These are phyloP conservation scores for Gryganskiella cystojenkinii DNA, from an alignment of 192 early-diverging fungal species.

Conservation along the genomic window DNA sequence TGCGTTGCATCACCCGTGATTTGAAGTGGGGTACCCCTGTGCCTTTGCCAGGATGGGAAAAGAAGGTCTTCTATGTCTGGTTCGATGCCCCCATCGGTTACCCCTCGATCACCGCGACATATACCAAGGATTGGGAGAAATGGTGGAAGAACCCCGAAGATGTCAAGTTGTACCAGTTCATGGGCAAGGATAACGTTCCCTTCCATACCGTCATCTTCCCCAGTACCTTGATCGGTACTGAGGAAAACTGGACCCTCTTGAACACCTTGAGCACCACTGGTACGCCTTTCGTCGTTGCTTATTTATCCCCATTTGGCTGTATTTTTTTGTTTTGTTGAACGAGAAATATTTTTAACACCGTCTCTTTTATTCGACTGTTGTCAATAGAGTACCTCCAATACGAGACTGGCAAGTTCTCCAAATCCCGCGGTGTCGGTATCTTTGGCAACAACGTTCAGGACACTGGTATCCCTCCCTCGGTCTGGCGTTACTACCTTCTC, in stretches of 20 bases:
- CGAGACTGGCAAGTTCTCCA: slow-evolving; percentile 96
- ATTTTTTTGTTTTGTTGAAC: slow-evolving; percentile 8
- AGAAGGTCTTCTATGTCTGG: slow-evolving; percentile 99
- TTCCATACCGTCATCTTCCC: slow-evolving; percentile 99
- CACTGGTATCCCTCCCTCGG: slow-evolving; percentile 88
- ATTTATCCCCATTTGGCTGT: background rate
- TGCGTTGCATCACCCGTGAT: slow-evolving; percentile 97
- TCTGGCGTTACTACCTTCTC: slow-evolving; percentile 98
- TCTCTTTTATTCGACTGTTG: background rate
- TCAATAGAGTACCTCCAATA: slow-evolving; percentile 94
- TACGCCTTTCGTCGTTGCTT: slow-evolving; percentile 31
- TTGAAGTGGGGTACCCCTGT: slow-evolving; percentile 99
- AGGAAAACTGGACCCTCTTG: slow-evolving; percentile 91
- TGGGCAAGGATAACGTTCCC: slow-evolving; percentile 99
- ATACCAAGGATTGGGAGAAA: slow-evolving; percentile 92
- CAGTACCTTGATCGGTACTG: slow-evolving; percentile 83
- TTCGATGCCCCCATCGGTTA: slow-evolving; percentile 99
- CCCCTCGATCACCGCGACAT: slow-evolving; percentile 96
- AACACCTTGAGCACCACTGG: slow-evolving; percentile 93
- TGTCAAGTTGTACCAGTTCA: slow-evolving; percentile 98
- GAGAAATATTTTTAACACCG: slow-evolving; percentile 2
- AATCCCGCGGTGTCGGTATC: slow-evolving; percentile 94
- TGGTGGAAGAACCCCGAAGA: slow-evolving; percentile 99
- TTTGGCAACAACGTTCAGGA: slow-evolving; percentile 97
- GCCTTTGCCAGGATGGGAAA: slow-evolving; percentile 82